Conservation (phyloP, 2,329 filamentous ascomycete genomes). For the Penicillium sp. region DNA sequence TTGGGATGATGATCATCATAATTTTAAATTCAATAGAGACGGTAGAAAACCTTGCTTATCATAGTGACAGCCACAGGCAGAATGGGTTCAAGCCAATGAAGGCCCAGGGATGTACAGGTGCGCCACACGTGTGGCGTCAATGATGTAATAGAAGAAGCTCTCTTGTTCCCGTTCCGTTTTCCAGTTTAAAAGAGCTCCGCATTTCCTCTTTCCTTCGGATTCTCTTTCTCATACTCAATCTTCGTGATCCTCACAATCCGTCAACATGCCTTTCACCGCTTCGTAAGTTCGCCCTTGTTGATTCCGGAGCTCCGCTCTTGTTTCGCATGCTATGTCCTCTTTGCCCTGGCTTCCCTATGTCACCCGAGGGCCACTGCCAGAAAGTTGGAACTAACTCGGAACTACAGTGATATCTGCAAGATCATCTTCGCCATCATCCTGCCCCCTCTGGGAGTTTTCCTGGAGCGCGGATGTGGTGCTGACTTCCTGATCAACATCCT, state of each 20-base stretch:
- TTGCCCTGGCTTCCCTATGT: not conserved
- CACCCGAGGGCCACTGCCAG: not conserved
- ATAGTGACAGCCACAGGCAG: slow-evolving; percentile 1
- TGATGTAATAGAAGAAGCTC: slow-evolving; percentile 38
- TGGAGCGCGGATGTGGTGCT: slow-evolving; percentile 84
- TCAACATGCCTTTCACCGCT: slow-evolving; percentile 53
- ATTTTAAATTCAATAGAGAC: not conserved
- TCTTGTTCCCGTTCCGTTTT: slow-evolving; percentile 45
- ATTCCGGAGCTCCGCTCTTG: not conserved
- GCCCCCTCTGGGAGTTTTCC: slow-evolving; percentile 88
- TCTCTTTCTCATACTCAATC: not conserved
- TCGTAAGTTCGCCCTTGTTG: slow-evolving; percentile 42
- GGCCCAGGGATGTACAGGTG: not conserved
- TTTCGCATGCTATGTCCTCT: not conserved
- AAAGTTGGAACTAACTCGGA: not conserved
- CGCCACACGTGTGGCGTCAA: slow-evolving; percentile 11
- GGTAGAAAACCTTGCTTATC: not conserved
- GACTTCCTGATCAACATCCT: slow-evolving; percentile 92
- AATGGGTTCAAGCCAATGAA: not conserved
- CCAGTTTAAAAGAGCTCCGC: slow-evolving; percentile 42
- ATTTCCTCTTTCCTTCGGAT: not conserved
- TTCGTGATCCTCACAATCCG: slow-evolving; percentile 9
- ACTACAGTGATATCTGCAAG: slow-evolving; percentile 69
- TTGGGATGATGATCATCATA: not conserved
- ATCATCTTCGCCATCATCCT: slow-evolving; percentile 87